These are phyloP conservation scores for Acanthamoeba royreba DNA, from an alignment of 208 protist genomes.

Conservation along the genomic window DNA sequence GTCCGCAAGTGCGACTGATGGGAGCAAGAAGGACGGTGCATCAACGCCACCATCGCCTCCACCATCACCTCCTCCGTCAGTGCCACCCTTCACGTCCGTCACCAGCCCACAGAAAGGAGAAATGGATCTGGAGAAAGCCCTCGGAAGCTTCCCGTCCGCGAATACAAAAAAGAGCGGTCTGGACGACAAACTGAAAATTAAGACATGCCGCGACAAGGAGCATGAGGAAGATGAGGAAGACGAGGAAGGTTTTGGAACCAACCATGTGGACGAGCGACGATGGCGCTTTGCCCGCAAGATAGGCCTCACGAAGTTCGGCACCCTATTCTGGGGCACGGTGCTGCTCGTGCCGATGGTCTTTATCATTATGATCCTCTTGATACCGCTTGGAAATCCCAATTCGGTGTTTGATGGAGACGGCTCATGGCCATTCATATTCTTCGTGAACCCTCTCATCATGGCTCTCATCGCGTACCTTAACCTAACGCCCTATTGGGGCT, in stretches of 20 bases:
- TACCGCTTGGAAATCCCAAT: conserved; percentile 21
- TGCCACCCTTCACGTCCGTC: background rate
- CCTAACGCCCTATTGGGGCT: background rate
- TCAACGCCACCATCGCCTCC: too few species aligned
- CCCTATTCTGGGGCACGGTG: conserved; percentile 6
- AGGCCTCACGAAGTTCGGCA: background rate
- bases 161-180: background rate
- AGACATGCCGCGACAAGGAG: background rate
- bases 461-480: conserved; percentile 18
- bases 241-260: background rate
- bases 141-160: background rate
- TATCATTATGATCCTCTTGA: background rate
- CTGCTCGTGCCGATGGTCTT: background rate
- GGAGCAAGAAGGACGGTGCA: too few species aligned
- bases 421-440: conserved; percentile 15
- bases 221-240: background rate
- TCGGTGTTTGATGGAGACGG: background rate
- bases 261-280: background rate
- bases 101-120: background rate
- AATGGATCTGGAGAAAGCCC: background rate
- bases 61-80: too few species aligned
- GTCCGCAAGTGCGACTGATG: too few species aligned
- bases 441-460: conserved; percentile 46
- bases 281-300: background rate
- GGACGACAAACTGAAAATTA: too few species aligned